A percentile compares a stretch with the other conserved stretches of the same genome.
Evolutionary conservation across 345 rosid species (phyloP).

Genomic region (Citrus cavaleriei): DNA sequence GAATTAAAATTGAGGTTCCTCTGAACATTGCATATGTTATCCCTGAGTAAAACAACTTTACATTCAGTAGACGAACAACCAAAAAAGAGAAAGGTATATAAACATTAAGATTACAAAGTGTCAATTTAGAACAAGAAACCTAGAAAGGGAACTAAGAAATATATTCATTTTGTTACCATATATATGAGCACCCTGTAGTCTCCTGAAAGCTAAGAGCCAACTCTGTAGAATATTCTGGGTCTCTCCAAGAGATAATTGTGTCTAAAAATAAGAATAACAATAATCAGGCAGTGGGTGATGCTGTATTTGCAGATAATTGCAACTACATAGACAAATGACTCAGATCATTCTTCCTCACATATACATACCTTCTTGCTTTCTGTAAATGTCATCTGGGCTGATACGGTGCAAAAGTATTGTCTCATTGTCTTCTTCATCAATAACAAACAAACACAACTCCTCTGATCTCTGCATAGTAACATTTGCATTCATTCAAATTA

Average conservation of each 20-base stretch:
- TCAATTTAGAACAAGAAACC: conserved; percentile 1
- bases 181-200: conserved; percentile 84
- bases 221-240: conserved; percentile 82
- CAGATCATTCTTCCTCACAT: conserved; percentile 1
- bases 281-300: neutral
- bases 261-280: conserved; percentile 36
- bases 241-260: conserved; percentile 98
- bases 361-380: conserved; percentile 85
- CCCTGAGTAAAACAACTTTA: conserved; percentile 43
- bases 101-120: neutral
- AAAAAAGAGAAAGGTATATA: neutral
- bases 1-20: conserved; percentile 79
- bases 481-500: conserved; percentile 26
- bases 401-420: conserved; percentile 79
- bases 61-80: neutral
- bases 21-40: conserved; percentile 78
- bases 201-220: conserved; percentile 98
- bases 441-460: conserved; percentile 69
- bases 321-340: neutral
- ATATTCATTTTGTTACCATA: conserved; percentile 48
- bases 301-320: neutral
- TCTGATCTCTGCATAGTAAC: conserved; percentile 59
- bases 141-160: neutral
- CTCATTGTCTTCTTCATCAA: conserved; percentile 83
- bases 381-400: conserved; percentile 71